Conservation (phyloP, 2,329 filamentous ascomycete species). For the Thermoascus crustaceus region DNA sequence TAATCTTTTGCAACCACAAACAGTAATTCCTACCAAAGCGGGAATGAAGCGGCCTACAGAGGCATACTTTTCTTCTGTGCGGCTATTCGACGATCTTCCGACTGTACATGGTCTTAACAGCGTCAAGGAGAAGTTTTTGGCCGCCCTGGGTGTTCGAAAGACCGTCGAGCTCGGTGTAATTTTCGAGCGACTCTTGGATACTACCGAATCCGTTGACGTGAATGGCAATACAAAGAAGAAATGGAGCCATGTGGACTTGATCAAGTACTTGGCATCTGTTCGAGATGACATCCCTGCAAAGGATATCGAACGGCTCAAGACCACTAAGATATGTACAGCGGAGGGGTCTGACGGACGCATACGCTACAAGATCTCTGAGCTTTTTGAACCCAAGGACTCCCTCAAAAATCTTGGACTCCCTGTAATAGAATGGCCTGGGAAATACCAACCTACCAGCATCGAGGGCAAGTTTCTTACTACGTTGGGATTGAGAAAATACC, state of each 20-base stretch:
- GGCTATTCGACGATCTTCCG: constrained; percentile 87
- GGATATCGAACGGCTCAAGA: constrained; percentile 70
- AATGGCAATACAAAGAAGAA: constrained; percentile 44
- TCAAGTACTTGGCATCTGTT: constrained; percentile 89
- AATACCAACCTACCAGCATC: constrained; percentile 53
- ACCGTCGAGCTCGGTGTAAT: constrained; percentile 92
- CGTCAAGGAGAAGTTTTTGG: constrained; percentile 84
- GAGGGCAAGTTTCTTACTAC: constrained; percentile 67
- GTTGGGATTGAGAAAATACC: constrained; percentile 66
- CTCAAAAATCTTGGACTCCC: constrained; percentile 64
- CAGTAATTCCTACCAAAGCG: constrained; percentile 80
- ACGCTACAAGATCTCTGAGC: constrained; percentile 63
- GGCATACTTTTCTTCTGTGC: constrained; percentile 88
- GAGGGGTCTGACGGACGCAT: constrained; percentile 55
- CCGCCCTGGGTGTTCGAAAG: constrained; percentile 80
- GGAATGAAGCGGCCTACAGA: constrained; percentile 82
- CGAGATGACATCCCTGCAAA: constrained; percentile 75
- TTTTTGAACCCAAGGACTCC: constrained; percentile 69
- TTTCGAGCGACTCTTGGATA: constrained; percentile 72
- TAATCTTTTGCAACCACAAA: constrained; percentile 55
- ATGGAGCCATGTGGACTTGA: constrained; percentile 90
- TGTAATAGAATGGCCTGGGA: constrained; percentile 74
- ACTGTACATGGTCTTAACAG: constrained; percentile 66
- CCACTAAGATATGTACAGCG: constrained; percentile 73
- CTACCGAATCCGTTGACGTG: constrained; percentile 40